phyloP scores from a whole-genome alignment of 371 early-diverging fungal species.

The Haplosporangium sp. region DNA sequence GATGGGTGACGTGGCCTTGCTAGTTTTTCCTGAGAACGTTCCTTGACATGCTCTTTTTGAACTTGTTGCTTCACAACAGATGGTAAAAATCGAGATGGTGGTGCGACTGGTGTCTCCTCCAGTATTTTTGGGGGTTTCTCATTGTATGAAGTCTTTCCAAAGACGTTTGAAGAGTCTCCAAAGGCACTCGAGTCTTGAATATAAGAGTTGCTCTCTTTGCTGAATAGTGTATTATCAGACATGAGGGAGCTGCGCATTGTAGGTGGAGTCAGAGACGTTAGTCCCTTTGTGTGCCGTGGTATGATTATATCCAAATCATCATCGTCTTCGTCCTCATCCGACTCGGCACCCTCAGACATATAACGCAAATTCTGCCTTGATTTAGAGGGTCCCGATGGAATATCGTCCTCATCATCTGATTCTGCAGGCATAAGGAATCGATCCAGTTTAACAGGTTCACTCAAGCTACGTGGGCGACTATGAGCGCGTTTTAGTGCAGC shows the following conservation, averaged over 20 bases:
- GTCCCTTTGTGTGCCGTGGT: neutral
- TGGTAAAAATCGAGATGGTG: neutral
- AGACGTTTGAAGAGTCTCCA: conserved; percentile 17
- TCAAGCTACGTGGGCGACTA: conserved; percentile 36
- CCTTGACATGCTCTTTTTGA: neutral
- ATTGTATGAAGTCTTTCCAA: neutral
- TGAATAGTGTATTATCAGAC: conserved; percentile 26
- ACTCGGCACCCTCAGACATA: conserved; percentile 10
- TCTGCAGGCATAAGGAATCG: conserved; percentile 23
- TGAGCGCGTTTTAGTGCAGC: neutral
- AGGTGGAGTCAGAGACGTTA: neutral
- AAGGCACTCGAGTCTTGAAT: conserved; percentile 29
- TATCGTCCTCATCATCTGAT: conserved; percentile 21
- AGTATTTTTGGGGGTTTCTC: too few relatives aligned
- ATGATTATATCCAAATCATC: neutral
- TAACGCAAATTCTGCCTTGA: conserved; percentile 5
- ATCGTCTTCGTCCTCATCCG: conserved; percentile 15
- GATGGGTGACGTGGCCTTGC: neutral
- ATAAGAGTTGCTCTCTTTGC: conserved; percentile 29
- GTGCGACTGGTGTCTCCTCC: neutral
- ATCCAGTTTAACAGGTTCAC: conserved; percentile 39
- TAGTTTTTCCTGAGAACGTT: conserved; percentile 1
- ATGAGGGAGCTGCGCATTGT: conserved; percentile 13
- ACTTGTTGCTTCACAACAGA: neutral
- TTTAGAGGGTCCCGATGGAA: conserved; percentile 7